These are phyloP conservation scores for Biscogniauxia sp. DNA, from an alignment of 2,329 filamentous ascomycete species.

Conservation along the genomic window DNA sequence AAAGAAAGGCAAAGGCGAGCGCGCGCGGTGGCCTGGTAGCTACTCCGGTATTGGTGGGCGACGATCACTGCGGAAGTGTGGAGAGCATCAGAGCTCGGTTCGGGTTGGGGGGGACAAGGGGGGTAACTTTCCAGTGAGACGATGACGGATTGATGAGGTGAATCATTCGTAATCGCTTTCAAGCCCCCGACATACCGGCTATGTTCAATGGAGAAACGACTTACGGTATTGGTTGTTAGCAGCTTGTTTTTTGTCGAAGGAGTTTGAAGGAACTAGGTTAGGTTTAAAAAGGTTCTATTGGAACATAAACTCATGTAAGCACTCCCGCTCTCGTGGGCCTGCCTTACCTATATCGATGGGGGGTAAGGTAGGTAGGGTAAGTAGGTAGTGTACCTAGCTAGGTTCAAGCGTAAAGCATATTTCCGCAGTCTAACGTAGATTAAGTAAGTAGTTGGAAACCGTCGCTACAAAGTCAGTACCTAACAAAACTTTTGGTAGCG, in stretches of 20 bases:
- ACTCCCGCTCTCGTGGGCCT: constrained; percentile 3
- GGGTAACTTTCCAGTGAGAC: neutral
- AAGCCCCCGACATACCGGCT: neutral
- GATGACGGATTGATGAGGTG: neutral
- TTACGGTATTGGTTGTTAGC: too few relatives aligned
- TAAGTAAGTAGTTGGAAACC: too few relatives aligned
- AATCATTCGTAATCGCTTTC: neutral
- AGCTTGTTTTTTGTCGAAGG: neutral
- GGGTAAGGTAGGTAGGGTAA: neutral
- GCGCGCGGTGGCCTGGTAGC: neutral
- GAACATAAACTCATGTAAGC: neutral
- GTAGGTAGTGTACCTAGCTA: too few relatives aligned
- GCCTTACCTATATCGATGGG: neutral
- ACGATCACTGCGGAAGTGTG: neutral
- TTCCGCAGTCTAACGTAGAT: too few relatives aligned
- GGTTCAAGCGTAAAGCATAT: constrained; percentile 10
- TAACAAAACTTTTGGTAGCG: constrained; percentile 6
- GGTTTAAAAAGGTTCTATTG: neutral
- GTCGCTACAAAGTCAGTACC: neutral
- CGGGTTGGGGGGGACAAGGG: neutral
- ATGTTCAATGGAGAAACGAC: neutral
- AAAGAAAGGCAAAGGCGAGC: too few relatives aligned
- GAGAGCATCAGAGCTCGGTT: neutral
- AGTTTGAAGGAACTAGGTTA: neutral
- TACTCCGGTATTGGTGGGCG: neutral